These are phyloP conservation scores for Pharnaceum exiguum DNA, from an alignment of 148 eudicot species.

Conservation along the genomic window DNA sequence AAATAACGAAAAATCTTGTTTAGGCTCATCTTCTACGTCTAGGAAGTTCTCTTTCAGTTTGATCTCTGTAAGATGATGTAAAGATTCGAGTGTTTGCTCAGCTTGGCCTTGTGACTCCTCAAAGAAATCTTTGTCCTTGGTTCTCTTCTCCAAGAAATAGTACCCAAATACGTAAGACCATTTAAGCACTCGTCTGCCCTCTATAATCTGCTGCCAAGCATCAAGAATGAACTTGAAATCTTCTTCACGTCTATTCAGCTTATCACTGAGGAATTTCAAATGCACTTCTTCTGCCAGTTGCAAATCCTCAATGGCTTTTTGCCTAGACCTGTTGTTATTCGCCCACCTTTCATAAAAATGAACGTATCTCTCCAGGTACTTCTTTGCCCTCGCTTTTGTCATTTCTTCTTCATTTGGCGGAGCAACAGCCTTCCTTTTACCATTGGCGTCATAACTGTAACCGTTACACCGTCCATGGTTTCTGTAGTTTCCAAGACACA, in stretches of 20 bases:
- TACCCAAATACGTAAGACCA: slow-evolving; percentile 74
- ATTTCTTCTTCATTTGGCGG: slow-evolving; percentile 22
- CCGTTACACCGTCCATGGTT: slow-evolving; percentile 37
- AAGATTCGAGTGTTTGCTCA: slow-evolving; percentile 59
- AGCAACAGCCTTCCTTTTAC: slow-evolving; percentile 16
- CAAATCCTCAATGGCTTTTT: slow-evolving; percentile 55
- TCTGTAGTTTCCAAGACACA: slow-evolving; percentile 43
- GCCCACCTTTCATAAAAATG: slow-evolving; percentile 50
- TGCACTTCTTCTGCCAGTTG: slow-evolving; percentile 34
- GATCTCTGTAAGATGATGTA: slow-evolving; percentile 60
- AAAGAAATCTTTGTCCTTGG: slow-evolving; percentile 44
- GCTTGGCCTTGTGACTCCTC: slow-evolving; percentile 70
- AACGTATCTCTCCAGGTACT: slow-evolving; percentile 28
- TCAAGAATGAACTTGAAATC: slow-evolving; percentile 53
- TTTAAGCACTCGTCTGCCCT: slow-evolving; percentile 59
- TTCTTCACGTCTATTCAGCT: slow-evolving; percentile 33
- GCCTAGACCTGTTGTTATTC: slow-evolving; percentile 56
- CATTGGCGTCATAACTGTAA: slow-evolving; percentile 22
- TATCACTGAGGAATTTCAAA: slow-evolving; percentile 47
- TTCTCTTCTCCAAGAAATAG: slow-evolving; percentile 38
- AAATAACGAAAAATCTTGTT: slow-evolving; percentile 25
- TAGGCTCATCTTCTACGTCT: background rate
- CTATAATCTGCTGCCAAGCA: slow-evolving; percentile 72
- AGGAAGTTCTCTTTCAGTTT: slow-evolving; percentile 32
- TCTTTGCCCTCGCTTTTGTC: slow-evolving; percentile 26